Percentiles rank a stretch among this genome's conserved stretches.
Conservation (phyloP, 1,284 basidiomycete genomes). For the Leucoagaricus sp. region DNA sequence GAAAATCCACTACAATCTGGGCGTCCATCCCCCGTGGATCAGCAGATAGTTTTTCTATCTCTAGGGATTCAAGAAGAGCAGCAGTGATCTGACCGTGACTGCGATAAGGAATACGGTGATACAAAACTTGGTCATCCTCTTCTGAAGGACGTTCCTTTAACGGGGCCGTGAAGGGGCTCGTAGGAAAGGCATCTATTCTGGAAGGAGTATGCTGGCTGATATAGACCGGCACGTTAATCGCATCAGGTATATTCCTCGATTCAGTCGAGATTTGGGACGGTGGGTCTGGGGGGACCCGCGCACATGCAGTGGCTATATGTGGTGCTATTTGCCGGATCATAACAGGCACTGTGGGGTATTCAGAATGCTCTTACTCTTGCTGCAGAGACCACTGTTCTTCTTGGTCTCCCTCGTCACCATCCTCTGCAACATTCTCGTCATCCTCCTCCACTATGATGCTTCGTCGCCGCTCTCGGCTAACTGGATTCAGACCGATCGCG, state of each 20-base stretch:
- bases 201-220: conserved; percentile 47
- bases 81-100: too few relatives aligned
- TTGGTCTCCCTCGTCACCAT: conserved; percentile 34
- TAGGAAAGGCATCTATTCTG: conserved; percentile 61
- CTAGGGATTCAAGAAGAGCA: too few relatives aligned
- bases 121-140: conserved; percentile 66
- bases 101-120: conserved; percentile 49
- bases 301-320: conserved; percentile 31
- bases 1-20: too few relatives aligned
- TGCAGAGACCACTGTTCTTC: neutral
- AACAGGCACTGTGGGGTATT: conserved; percentile 26
- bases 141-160: conserved; percentile 56
- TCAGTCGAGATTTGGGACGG: conserved; percentile 48
- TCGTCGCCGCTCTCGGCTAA: conserved; percentile 44
- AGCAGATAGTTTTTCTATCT: too few relatives aligned
- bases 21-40: too few relatives aligned
- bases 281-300: conserved; percentile 51
- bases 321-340: conserved; percentile 34
- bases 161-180: conserved; percentile 71
- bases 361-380: conserved; percentile 29
- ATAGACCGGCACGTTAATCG: conserved; percentile 48
- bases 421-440: conserved; percentile 65
- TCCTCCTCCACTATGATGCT: conserved; percentile 75
- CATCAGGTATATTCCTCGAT: conserved; percentile 36
- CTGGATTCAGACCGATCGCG: neutral